These are phyloP conservation scores for Linum trigynum DNA, from an alignment of 345 rosid species.

Conservation along the genomic window DNA sequence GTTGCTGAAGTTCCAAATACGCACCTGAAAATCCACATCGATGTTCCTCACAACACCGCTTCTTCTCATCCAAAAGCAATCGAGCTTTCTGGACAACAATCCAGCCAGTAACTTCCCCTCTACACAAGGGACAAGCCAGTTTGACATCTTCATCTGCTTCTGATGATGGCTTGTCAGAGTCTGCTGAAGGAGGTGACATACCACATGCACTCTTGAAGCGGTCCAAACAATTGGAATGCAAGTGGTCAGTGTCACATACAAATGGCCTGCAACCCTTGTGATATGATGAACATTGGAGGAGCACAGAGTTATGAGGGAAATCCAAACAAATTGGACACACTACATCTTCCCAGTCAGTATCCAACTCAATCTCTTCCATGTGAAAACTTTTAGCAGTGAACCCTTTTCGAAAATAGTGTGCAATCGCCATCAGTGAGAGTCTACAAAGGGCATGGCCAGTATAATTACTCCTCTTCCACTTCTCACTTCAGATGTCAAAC, in stretches of 20 bases:
- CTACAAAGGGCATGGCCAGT: conserved; percentile 17
- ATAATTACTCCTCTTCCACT: conserved; percentile 9
- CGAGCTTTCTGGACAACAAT: conserved; percentile 64
- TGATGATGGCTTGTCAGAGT: conserved; percentile 16
- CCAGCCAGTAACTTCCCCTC: conserved; percentile 95
- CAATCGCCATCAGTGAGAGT: conserved; percentile 35
- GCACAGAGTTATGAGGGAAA: conserved; percentile 82
- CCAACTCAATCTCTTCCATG: conserved; percentile 42
- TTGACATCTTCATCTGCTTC: conserved; percentile 36
- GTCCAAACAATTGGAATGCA: conserved; percentile 86
- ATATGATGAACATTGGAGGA: conserved; percentile 74
- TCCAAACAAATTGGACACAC: conserved; percentile 89
- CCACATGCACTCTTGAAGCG: conserved; percentile 74
- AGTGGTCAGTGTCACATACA: conserved; percentile 74
- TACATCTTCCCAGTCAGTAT: conserved; percentile 62
- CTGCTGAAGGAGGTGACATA: conserved; percentile 38
- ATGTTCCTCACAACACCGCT: conserved; percentile 73
- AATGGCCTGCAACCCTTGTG: conserved; percentile 80
- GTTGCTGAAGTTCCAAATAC: conserved; percentile 51
- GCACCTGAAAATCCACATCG: conserved; percentile 55
- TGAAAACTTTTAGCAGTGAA: conserved; percentile 18
- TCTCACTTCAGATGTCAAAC: conserved; percentile 1
- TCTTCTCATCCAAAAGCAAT: conserved; percentile 53
- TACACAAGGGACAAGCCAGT: conserved; percentile 80
- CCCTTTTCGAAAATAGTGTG: conserved; percentile 29